Evolutionary conservation across 257 asterid species (phyloP).

Genomic region (Fraxinus quadrangulata): DNA sequence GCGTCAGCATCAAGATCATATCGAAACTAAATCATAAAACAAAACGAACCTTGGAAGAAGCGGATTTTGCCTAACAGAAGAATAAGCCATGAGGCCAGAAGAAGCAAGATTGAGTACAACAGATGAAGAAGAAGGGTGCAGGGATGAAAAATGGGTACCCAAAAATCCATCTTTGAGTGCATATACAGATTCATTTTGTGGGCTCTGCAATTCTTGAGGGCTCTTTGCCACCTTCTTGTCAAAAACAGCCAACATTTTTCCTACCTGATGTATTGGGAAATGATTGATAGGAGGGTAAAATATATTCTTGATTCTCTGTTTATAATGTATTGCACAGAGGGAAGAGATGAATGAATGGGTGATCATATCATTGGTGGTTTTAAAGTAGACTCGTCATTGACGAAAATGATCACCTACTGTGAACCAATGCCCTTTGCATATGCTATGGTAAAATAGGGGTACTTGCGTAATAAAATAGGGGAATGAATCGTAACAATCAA

Average conservation of each 20-base stretch:
- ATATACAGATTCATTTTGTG: constrained; percentile 41
- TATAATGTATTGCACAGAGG: neutral
- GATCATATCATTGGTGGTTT: neutral
- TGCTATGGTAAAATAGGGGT: too few species aligned
- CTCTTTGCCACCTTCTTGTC: constrained; percentile 75
- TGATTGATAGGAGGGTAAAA: neutral
- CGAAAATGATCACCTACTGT: constrained; percentile 23
- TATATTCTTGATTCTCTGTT: neutral
- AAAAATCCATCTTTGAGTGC: constrained; percentile 61
- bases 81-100: constrained; percentile 70
- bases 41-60: constrained; percentile 67
- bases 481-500: too few species aligned
- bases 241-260: constrained; percentile 75
- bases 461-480: too few species aligned
- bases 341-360: too few species aligned
- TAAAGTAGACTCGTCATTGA: neutral
- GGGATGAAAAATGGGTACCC: constrained; percentile 38
- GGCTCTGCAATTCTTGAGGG: constrained; percentile 77
- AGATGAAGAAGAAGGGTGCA: constrained; percentile 57
- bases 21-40: neutral
- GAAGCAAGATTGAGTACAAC: constrained; percentile 74
- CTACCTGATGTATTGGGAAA: neutral
- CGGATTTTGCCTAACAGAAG: constrained; percentile 68
- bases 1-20: constrained; percentile 15
- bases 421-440: neutral